Evolutionary conservation across 1,284 basidiomycete genomes (phyloP).

Genomic region (Cryptococcus sp.): DNA sequence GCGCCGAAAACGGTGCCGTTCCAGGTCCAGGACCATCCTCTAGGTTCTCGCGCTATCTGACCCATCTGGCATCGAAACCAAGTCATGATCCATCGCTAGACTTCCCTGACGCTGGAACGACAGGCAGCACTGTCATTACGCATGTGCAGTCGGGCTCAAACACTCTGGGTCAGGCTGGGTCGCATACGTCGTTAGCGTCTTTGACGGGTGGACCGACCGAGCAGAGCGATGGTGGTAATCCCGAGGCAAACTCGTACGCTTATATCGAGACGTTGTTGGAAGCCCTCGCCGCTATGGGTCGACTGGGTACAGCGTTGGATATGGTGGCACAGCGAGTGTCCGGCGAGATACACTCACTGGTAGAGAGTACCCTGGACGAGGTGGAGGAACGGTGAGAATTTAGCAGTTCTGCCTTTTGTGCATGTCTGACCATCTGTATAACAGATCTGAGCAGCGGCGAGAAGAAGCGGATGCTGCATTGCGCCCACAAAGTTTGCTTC

Average conservation of each 20-base stretch:
- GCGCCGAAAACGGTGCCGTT: neutral
- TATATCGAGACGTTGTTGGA: constrained; percentile 95
- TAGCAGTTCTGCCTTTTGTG: neutral
- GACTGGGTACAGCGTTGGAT: constrained; percentile 82
- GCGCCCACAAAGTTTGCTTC: constrained; percentile 23
- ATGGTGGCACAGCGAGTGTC: constrained; percentile 79
- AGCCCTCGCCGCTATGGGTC: constrained; percentile 85
- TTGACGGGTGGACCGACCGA: constrained; percentile 8
- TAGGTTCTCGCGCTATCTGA: constrained; percentile 63
- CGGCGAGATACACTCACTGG: constrained; percentile 78
- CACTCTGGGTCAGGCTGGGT: constrained; percentile 21
- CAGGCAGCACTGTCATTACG: constrained; percentile 13
- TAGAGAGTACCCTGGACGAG: constrained; percentile 86
- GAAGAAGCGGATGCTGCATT: constrained; percentile 23
- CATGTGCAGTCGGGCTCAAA: constrained; percentile 13
- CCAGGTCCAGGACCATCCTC: constrained; percentile 25
- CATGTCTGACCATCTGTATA: neutral
- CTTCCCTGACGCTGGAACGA: constrained; percentile 56
- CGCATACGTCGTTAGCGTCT: constrained; percentile 21
- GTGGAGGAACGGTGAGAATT: constrained; percentile 74
- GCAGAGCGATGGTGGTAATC: constrained; percentile 58
- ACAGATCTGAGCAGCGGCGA: constrained; percentile 23
- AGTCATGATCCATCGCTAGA: constrained; percentile 75
- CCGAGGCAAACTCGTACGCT: constrained; percentile 87
- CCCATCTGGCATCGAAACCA: constrained; percentile 69